phyloP scores from a whole-genome alignment of 106 monocot species.

The Iris macrosiphon region DNA sequence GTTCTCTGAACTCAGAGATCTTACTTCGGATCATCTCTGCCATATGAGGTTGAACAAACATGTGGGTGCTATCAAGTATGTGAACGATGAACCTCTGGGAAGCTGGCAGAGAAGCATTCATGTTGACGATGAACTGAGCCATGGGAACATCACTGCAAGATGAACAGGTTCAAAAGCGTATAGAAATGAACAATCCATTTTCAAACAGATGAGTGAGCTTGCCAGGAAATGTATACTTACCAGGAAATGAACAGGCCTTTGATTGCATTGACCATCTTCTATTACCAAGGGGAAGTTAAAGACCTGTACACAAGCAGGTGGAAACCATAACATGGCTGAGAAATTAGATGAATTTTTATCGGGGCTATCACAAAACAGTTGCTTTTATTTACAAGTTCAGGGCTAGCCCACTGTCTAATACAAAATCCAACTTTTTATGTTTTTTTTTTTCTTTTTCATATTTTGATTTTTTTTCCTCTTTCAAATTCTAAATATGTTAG shows the following conservation, averaged over 20 bases:
- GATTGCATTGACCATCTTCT: conserved; percentile 91
- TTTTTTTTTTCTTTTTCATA: too few species aligned
- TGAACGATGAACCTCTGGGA: conserved; percentile 80
- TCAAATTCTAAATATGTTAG: too few species aligned
- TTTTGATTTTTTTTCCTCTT: too few species aligned
- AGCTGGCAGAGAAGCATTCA: conserved; percentile 71
- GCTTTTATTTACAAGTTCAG: too few species aligned
- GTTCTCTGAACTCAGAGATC: conserved; percentile 83
- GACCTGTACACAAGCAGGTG: too few species aligned
- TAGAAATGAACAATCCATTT: not conserved
- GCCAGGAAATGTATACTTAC: conserved; percentile 43
- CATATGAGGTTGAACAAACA: conserved; percentile 85
- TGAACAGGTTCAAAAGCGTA: not conserved
- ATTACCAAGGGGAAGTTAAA: not conserved
- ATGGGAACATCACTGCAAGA: conserved; percentile 81
- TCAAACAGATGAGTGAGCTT: not conserved
- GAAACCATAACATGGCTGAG: too few species aligned
- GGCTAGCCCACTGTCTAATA: too few species aligned
- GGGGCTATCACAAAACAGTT: too few species aligned
- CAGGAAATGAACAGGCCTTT: conserved; percentile 92
- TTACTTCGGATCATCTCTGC: conserved; percentile 73
- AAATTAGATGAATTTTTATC: too few species aligned
- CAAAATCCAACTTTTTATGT: too few species aligned
- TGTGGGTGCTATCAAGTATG: conserved; percentile 71
- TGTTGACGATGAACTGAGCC: conserved; percentile 87